Evolutionary conservation across 192 early-diverging fungal species (phyloP), one percentile per base, ranked within the genome.

Genomic region (Coemansia sp.): DNA sequence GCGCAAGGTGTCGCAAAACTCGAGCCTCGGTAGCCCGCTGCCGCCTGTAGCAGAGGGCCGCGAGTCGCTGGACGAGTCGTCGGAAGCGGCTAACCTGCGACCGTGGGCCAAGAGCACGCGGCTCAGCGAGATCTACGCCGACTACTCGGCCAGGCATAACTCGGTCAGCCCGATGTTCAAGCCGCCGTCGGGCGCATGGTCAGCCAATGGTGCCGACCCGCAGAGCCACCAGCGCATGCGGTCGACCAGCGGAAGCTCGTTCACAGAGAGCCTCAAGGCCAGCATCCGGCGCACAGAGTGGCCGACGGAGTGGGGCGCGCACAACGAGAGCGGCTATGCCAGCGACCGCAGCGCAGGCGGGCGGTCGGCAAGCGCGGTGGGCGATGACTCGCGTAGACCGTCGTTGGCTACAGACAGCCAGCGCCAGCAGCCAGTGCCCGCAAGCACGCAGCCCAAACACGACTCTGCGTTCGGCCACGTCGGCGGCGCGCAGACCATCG

Each of bases 121-220:
- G 6, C 63, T 83, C 38, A 83, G 81, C 76, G 81, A 83, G 34
- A 83, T 83, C 48, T 83, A 83, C 36, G 81, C 75, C 10, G 75
- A 83, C 72, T 83, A 83, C 54, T 78, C 81, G 16, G 81, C 75
- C 38, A 62, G 80, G n/a, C 80, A 82, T 65, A 82, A 82, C 60
- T 75, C 72, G 5, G 67, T 72, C 5, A 52, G 62, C 28, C 71
- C 80, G 18, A 73, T 76, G 74, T 76, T 76, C 49, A 76, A 72
- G 63, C 54, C 60, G 56, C 58, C 31, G 55, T n/a, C 56, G 22
- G 56, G 55, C 14, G 42, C 51, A 6, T 66, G 61, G 64, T 3
- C 60, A 1, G 40, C 56, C n/a, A 48, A 42, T 16, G 17, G 52
- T 32, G 57, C 33, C 7, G 45, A 45, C 5, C 52, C 32, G 32